Evolutionary conservation across 176 grass and related monocot species (phyloP), one percentile per base, ranked within the genome.

Genomic region (Oryza punctata): DNA sequence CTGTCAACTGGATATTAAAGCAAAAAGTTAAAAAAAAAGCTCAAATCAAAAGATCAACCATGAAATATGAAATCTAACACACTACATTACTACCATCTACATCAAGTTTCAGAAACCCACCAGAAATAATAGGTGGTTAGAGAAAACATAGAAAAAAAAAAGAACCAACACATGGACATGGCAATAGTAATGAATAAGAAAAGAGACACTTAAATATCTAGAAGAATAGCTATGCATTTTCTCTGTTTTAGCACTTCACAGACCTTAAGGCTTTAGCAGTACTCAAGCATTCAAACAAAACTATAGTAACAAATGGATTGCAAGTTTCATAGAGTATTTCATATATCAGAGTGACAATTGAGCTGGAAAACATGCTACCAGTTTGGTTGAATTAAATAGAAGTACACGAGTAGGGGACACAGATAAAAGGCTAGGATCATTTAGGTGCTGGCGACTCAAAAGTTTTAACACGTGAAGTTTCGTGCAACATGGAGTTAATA

Each of bases 1-100:
- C 43, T 79, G 81, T 89, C 87, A 87, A 86, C 93, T 99, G 88
- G 28, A 72, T 27, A 73, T 68, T 21, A 24, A 79, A 76, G 63
- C 67, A 81, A 67, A 1, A 87, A 18, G 33, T 84, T 67, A 33
- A 33, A 29, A 78, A 60, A 87, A 65, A 59, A 79, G 49, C 33
- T 69, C 4, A 19, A 41, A 67, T 79, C 27, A 88, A 29, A 63
- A 72, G 35, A 37, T 1, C 45, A 66, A 76, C 26, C 10, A 37
- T 25, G 82, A 76, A 76, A 77, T 57, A 38, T 38, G 37, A 38
- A 38, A 38, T 37, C 35, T 37, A 37, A 33, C 32, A 33, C 1
- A 38, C 37, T 38, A 38, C 37, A 38, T 38, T 38, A 38, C 4
- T 38, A 15, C 43, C 44, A 84, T 64, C 63, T 35, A 64, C 23